Evolutionary conservation across 768 basidiomycete species (phyloP), one percentile per base, ranked within the genome.

Genomic region (Plicaturopsis crispa): DNA sequence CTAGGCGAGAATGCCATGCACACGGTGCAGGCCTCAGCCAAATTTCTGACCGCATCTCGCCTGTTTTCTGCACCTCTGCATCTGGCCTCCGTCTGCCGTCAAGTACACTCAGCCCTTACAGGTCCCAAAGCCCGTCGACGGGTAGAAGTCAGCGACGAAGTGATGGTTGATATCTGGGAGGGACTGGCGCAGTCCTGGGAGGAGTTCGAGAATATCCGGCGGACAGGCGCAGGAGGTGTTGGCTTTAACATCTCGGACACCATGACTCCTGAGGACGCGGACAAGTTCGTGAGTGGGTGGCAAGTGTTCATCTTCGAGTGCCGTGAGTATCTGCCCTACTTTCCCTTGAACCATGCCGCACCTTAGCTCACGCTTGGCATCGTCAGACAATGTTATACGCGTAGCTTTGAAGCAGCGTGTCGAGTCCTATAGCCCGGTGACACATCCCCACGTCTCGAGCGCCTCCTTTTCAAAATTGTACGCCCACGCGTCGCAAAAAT

Each of bases 221-320:
- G 66, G 31, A 56, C 64, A 18, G 62, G 54, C 10, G 59, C 61
- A 21, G 55, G 60, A 20, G 67, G 69, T 34, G 59, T 70, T 24
- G 69, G 70, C 31, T 61, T 35, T 10, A 32, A 41, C 24, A 35
- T 46, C n/a, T n/a, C n/a, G n/a, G n/a, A n/a, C n/a, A 48, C 56
- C 13, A 55, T 63, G 5, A 54, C 55, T 22, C 49, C 51, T 20
- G 75, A 77, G 45, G 78, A 80, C 38, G 57, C 75, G 23, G 70
- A 75, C 38, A 60, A 80, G 41, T 92, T 85, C 53, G 79, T 82
- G 32, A 80, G 84, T 51, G 80, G 82, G 23, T 94, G 91, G 90
- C 84, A 87, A 73, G 82, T 90, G 52, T 91, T 87, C 60, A 80
- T 93, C 45, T 94, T 94, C 48, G 88, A 93, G 59, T 89, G 85